phyloP scores from a whole-genome alignment of 192 early-diverging fungal species.

The Coemansia sp. region DNA sequence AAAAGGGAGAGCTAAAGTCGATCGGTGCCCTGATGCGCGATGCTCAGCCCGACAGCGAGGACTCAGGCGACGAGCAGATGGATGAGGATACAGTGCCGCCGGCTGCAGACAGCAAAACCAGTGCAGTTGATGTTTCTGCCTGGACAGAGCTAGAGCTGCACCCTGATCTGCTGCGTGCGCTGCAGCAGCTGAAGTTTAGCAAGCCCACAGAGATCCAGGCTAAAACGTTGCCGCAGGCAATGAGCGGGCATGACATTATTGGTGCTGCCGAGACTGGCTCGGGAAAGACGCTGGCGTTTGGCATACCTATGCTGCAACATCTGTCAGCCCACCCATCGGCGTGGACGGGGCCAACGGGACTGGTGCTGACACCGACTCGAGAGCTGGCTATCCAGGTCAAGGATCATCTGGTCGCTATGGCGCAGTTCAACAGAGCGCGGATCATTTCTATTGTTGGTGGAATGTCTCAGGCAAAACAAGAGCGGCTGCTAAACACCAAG shows the following conservation, averaged over 20 bases:
- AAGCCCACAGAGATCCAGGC: constrained; percentile 88
- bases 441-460: constrained; percentile 87
- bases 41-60: constrained; percentile 8
- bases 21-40: constrained; percentile 35
- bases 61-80: constrained; percentile 13
- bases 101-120: constrained; percentile 10
- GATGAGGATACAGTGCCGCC: constrained; percentile 1
- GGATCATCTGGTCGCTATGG: constrained; percentile 69
- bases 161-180: constrained; percentile 59
- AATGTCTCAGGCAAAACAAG: constrained; percentile 91
- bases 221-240: constrained; percentile 64
- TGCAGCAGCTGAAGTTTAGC: constrained; percentile 69
- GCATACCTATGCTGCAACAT: constrained; percentile 83
- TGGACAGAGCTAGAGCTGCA: constrained; percentile 69
- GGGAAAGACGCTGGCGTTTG: constrained; percentile 95
- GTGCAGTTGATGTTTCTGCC: constrained; percentile 60
- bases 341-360: constrained; percentile 46
- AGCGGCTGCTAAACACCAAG: constrained; percentile 61
- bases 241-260: constrained; percentile 80
- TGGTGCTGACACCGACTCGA: constrained; percentile 89
- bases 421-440: constrained; percentile 49
- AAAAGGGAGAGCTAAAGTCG: constrained; percentile 31
- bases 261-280: constrained; percentile 95
- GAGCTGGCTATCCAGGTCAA: constrained; percentile 94
- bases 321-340: constrained; percentile 40